Percentiles rank a stretch among this genome's conserved stretches.
Conservation (phyloP, 2,329 filamentous ascomycete genomes). For the Claviceps fusiformis region DNA sequence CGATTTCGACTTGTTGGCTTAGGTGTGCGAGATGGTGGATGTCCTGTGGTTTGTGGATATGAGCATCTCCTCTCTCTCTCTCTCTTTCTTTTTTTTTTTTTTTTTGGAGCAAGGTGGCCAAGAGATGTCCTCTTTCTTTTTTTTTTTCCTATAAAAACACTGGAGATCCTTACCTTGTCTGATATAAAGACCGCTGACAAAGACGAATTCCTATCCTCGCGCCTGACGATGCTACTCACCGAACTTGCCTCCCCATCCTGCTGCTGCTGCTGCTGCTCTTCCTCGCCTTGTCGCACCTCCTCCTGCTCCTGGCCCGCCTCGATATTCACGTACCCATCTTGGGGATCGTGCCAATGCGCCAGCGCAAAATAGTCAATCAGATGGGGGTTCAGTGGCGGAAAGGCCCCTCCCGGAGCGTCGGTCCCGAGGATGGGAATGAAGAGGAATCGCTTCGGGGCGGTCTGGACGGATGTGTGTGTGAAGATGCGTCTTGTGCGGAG, state of each 20-base stretch:
- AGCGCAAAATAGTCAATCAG: constrained; percentile 78
- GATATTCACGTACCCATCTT: constrained; percentile 61
- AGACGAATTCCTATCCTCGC: constrained; percentile 9
- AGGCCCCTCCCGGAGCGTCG: constrained; percentile 23
- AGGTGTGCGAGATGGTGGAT: constrained; percentile 48
- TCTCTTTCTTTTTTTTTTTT: background rate
- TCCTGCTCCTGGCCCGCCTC: constrained; percentile 25
- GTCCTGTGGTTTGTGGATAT: constrained; percentile 20
- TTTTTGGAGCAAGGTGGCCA: background rate
- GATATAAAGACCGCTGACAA: constrained; percentile 22
- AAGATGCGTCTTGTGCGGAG: constrained; percentile 68
- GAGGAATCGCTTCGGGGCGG: constrained; percentile 64
- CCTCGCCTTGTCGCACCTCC: constrained; percentile 24
- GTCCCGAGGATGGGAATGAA: constrained; percentile 59
- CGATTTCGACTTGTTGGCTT: constrained; percentile 46
- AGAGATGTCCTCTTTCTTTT: background rate
- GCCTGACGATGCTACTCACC: constrained; percentile 32
- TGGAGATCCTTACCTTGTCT: constrained; percentile 25
- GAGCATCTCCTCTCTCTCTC: background rate
- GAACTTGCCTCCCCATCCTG: constrained; percentile 15
- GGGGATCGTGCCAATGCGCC: constrained; percentile 66
- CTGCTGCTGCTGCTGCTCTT: constrained; percentile 14
- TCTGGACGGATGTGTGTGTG: constrained; percentile 59
- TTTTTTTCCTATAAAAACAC: background rate
- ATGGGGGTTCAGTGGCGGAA: constrained; percentile 39